These are phyloP conservation scores for Scedosporium boydii DNA, from an alignment of 2,329 filamentous ascomycete species.

Conservation along the genomic window DNA sequence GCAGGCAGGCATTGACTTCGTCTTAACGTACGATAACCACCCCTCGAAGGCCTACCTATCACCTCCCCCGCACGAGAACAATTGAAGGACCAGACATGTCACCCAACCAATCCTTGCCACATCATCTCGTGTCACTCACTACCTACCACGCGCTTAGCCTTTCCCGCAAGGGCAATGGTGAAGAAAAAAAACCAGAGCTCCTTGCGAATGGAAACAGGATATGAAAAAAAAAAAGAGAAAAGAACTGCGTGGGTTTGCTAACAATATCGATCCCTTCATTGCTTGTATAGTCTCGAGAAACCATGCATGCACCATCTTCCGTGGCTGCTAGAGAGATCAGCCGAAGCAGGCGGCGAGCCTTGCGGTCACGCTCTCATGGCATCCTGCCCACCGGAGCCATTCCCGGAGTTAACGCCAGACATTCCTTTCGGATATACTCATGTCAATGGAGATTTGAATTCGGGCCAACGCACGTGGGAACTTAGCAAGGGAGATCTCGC, in stretches of 20 bases:
- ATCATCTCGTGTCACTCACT: background rate
- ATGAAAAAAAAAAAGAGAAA: slow-evolving; percentile 2
- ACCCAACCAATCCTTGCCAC: background rate
- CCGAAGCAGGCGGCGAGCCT: slow-evolving; percentile 53
- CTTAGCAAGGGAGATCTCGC: slow-evolving; percentile 66
- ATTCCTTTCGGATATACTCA: slow-evolving; percentile 43
- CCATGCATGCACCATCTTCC: slow-evolving; percentile 90
- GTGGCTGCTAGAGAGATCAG: slow-evolving; percentile 56
- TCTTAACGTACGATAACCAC: slow-evolving; percentile 70
- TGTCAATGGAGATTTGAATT: slow-evolving; percentile 19
- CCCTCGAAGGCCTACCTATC: slow-evolving; percentile 56
- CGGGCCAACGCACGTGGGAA: slow-evolving; percentile 63
- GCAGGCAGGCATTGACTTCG: slow-evolving; percentile 80
- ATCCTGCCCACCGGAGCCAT: slow-evolving; percentile 67
- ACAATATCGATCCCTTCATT: slow-evolving; percentile 24
- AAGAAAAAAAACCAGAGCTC: background rate
- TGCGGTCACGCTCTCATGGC: slow-evolving; percentile 93
- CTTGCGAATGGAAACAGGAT: background rate
- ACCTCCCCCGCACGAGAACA: slow-evolving; percentile 41
- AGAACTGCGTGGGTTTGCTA: slow-evolving; percentile 26
- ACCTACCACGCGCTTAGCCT: background rate
- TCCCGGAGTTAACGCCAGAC: slow-evolving; percentile 36
- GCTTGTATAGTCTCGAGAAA: slow-evolving; percentile 65
- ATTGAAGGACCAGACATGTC: background rate
- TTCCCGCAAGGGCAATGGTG: background rate